Conservation (phyloP, 768 basidiomycete species). For the Tricholoma bakamatsutake region DNA sequence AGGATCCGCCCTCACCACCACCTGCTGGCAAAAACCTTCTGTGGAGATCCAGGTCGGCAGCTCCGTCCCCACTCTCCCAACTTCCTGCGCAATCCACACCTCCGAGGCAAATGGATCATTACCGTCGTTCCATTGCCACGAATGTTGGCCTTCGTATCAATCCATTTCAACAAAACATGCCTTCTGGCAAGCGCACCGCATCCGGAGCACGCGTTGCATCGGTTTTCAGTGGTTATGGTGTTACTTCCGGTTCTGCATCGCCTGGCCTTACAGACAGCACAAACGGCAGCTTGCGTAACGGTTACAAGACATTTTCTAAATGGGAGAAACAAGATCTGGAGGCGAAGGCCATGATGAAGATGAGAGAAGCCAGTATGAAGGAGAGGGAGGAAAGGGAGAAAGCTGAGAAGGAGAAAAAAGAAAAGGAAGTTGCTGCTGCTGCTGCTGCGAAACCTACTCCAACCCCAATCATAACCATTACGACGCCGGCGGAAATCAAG, state of each 20-base stretch:
- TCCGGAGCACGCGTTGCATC: constrained; percentile 41
- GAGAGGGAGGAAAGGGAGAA: constrained; percentile 41
- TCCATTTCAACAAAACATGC: constrained; percentile 34
- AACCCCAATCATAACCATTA: constrained; percentile 23
- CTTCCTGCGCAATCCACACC: constrained; percentile 27
- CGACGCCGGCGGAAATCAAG: constrained; percentile 22
- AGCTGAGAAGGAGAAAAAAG: constrained; percentile 22
- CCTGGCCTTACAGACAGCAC: constrained; percentile 48
- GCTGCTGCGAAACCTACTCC: constrained; percentile 16
- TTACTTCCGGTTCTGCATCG: constrained; percentile 15
- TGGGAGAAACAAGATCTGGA: constrained; percentile 88
- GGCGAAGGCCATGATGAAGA: constrained; percentile 69
- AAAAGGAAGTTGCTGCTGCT: constrained; percentile 15
- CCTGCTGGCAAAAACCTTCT: constrained; percentile 59
- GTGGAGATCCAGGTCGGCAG: constrained; percentile 52
- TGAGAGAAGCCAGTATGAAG: constrained; percentile 45
- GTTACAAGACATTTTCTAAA: constrained; percentile 51
- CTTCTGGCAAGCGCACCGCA: constrained; percentile 30
- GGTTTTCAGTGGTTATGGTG: constrained; percentile 11
- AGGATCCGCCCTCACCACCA: constrained; percentile 14
- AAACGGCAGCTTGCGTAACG: constrained; percentile 32
- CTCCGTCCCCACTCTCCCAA: constrained; percentile 24
- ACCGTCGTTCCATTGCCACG: constrained; percentile 43
- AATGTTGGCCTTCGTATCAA: constrained; percentile 41
- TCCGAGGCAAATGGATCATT: constrained; percentile 25